Conservation (phyloP, 2,329 filamentous ascomycete species). For the Fusarium sp. region DNA sequence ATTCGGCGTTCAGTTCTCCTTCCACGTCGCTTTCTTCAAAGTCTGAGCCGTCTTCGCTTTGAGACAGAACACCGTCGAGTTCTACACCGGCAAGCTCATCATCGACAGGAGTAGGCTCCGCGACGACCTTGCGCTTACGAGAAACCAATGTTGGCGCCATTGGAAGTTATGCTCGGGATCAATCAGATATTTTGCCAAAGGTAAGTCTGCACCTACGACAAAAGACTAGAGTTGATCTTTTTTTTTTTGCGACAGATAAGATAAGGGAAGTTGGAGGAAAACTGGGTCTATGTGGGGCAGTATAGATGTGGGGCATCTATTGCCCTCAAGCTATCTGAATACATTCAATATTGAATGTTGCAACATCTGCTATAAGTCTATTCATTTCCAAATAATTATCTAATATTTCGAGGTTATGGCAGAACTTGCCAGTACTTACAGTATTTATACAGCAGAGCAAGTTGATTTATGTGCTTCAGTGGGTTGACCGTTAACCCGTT, state of each 20-base stretch:
- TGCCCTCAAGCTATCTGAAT: not conserved
- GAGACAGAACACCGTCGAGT: constrained; percentile 67
- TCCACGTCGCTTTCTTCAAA: constrained; percentile 54
- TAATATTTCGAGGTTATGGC: not conserved
- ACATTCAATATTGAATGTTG: not conserved
- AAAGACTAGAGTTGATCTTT: not conserved
- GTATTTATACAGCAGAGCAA: not conserved
- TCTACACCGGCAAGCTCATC: constrained; percentile 57
- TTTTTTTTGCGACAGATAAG: constrained; percentile 31
- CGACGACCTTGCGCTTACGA: constrained; percentile 42
- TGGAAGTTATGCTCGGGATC: constrained; percentile 1
- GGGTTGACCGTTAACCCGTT: not conserved
- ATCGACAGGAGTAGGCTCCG: constrained; percentile 21
- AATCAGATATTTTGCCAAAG: constrained; percentile 7
- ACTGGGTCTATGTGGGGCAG: not conserved
- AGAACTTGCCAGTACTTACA: fast-evolving
- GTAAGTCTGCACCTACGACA: not conserved
- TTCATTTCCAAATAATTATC: not conserved
- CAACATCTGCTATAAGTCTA: not conserved
- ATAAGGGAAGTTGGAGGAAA: constrained; percentile 9
- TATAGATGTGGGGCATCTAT: not conserved
- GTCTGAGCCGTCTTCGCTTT: constrained; percentile 68
- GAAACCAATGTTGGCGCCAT: constrained; percentile 40
- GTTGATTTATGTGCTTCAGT: not conserved
- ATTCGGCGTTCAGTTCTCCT: constrained; percentile 51